Evolutionary conservation across 805 yeast species (phyloP).

Genomic region (Hanseniaspora singularis): DNA sequence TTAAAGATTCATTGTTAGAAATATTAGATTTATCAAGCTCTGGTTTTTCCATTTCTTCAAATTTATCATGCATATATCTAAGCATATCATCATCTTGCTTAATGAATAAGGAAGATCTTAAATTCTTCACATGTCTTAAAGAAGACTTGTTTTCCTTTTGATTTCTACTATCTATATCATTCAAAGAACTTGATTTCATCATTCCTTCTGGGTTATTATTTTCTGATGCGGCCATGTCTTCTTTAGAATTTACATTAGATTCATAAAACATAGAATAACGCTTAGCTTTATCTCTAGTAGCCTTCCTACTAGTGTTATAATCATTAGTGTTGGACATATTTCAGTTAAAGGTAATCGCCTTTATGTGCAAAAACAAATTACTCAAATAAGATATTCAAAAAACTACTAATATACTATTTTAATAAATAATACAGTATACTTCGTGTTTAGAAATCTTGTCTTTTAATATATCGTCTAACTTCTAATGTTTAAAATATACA

Average conservation of each 20-base stretch:
- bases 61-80: conserved; percentile 1
- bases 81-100: conserved; percentile 19
- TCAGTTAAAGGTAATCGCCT: no score
- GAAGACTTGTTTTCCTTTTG: conserved; percentile 12
- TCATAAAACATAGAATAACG: conserved; percentile 15
- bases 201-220: neutral
- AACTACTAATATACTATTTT: no score
- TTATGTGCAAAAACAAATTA: no score
- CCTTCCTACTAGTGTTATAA: no score
- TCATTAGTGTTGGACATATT: no score
- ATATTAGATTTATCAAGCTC: neutral
- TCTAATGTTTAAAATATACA: no score
- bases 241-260: neutral
- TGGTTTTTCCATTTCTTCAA: neutral
- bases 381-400: no score
- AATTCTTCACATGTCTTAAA: conserved; percentile 27
- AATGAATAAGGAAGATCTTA: conserved; percentile 27
- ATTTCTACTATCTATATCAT: conserved; percentile 4
- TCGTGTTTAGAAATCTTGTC: no score
- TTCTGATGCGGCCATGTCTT: neutral
- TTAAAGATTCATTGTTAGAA: neutral
- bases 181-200: conserved; percentile 7
- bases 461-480: no score
- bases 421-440: no score
- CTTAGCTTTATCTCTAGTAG: conserved; percentile 3